Conservation (phyloP, 2,329 filamentous ascomycete genomes). For the Thielaviopsis punctulata region DNA sequence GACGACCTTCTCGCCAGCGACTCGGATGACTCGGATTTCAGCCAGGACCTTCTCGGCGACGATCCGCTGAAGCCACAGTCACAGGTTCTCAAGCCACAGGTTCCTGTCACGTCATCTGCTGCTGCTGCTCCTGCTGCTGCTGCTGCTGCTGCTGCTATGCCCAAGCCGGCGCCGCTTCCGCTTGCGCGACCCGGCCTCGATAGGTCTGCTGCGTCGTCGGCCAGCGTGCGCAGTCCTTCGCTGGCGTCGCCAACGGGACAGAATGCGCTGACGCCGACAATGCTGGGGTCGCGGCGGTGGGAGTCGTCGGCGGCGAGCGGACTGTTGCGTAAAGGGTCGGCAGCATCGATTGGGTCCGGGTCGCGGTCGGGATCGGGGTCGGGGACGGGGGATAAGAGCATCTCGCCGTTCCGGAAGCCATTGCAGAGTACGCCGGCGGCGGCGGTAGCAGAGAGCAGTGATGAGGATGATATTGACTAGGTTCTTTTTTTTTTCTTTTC, state of each 20-base stretch:
- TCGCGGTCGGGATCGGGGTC: slow-evolving; percentile 13
- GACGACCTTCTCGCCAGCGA: slow-evolving; percentile 24
- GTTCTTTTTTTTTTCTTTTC: not conserved
- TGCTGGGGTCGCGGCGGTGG: slow-evolving; percentile 22
- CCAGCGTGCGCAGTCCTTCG: slow-evolving; percentile 17
- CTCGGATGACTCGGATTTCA: slow-evolving; percentile 18
- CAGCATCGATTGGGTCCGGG: slow-evolving; percentile 13
- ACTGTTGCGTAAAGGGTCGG: slow-evolving; percentile 22
- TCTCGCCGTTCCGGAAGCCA: slow-evolving; percentile 9
- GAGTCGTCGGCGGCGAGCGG: slow-evolving; percentile 26
- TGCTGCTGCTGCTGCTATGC: not conserved
- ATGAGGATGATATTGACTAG: slow-evolving; percentile 13
- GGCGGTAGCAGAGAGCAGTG: slow-evolving; percentile 1
- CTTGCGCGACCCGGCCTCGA: not conserved
- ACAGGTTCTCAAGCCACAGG: not conserved
- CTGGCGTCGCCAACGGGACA: slow-evolving; percentile 22
- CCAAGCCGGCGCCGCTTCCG: not conserved
- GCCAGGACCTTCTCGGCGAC: slow-evolving; percentile 22
- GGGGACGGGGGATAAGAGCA: not conserved
- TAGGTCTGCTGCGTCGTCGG: not conserved
- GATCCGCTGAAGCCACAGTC: slow-evolving; percentile 5
- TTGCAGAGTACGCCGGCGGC: not conserved
- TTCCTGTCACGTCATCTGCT: not conserved
- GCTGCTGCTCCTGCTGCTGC: not conserved
- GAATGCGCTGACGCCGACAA: slow-evolving; percentile 21